Conservation (phyloP, 1,284 basidiomycete species). For the Taiwanofungus camphoratus region DNA sequence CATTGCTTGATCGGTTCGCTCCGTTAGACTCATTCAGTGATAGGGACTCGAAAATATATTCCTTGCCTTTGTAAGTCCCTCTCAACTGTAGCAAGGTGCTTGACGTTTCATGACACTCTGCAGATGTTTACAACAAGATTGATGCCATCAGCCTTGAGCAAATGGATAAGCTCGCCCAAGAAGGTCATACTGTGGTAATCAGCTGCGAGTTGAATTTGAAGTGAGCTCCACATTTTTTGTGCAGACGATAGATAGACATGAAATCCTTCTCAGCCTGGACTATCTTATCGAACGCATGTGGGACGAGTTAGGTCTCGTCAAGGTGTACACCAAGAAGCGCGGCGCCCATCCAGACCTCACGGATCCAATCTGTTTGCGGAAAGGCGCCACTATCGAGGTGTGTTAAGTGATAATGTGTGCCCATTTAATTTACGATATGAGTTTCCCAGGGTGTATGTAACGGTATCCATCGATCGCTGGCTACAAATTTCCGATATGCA, state of each 20-base stretch:
- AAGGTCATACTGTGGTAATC: conserved; percentile 88
- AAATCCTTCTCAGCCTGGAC: conserved; percentile 55
- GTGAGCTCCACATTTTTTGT: conserved; percentile 45
- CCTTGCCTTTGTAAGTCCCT: conserved; percentile 72
- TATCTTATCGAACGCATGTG: conserved; percentile 88
- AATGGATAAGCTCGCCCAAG: conserved; percentile 82
- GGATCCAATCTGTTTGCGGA: conserved; percentile 91
- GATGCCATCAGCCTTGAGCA: conserved; percentile 89
- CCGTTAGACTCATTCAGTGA: conserved; percentile 6
- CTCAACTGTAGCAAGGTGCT: no score
- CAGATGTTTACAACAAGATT: conserved; percentile 95
- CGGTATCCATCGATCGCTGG: conserved; percentile 86
- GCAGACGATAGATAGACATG: conserved; percentile 2
- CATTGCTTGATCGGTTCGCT: conserved; percentile 1
- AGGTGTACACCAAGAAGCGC: conserved; percentile 95
- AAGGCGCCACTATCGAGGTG: conserved; percentile 91
- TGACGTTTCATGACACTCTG: conserved; percentile 8
- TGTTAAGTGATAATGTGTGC: conserved; percentile 13
- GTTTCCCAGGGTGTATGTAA: conserved; percentile 75
- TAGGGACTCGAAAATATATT: conserved; percentile 90
- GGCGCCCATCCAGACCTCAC: conserved; percentile 88
- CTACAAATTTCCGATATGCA: conserved; percentile 88
- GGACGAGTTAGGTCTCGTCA: conserved; percentile 82
- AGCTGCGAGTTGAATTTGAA: conserved; percentile 91
- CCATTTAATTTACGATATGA: conserved; percentile 1